Conservation (phyloP, 2,329 filamentous ascomycete genomes). For the Hymenotorrendiella dingleyae region DNA sequence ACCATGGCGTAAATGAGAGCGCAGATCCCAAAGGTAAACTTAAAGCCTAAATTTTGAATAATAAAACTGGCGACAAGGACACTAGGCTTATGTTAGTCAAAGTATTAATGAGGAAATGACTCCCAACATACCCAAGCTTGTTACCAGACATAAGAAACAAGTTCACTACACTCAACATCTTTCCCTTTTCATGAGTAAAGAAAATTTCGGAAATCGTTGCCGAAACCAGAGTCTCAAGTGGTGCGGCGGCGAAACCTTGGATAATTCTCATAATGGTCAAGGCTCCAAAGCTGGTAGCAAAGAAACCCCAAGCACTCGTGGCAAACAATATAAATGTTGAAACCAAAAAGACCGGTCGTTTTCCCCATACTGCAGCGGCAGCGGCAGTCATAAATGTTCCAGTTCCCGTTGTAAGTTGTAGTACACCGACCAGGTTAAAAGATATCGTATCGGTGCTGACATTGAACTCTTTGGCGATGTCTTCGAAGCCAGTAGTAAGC, state of each 20-base stretch:
- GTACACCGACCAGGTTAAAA: conserved; percentile 29
- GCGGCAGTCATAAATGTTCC: conserved; percentile 38
- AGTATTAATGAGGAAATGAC: not conserved
- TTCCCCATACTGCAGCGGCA: conserved; percentile 33
- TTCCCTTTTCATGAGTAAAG: conserved; percentile 40
- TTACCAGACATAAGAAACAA: conserved; percentile 26
- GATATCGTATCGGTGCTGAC: conserved; percentile 35
- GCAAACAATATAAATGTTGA: conserved; percentile 32
- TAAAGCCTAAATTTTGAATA: conserved; percentile 32
- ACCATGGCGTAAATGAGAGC: conserved; percentile 38
- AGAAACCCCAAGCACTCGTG: conserved; percentile 37
- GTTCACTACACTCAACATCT: conserved; percentile 25
- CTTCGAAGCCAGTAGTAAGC: conserved; percentile 34
- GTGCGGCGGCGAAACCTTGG: conserved; percentile 27
- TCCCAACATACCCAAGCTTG: conserved; percentile 28
- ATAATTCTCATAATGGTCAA: conserved; percentile 31
- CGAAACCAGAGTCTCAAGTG: conserved; percentile 31
- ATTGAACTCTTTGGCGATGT: conserved; percentile 32
- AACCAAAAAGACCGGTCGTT: conserved; percentile 25
- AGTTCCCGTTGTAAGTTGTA: conserved; percentile 36
- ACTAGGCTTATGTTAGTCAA: conserved; percentile 19
- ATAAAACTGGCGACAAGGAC: conserved; percentile 38
- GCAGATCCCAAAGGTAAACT: conserved; percentile 34
- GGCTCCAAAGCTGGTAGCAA: conserved; percentile 33
- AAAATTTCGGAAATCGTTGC: conserved; percentile 39